Evolutionary conservation across 2,329 filamentous ascomycete species (phyloP).

Genomic region (Pseudogymnoascus pannorum): DNA sequence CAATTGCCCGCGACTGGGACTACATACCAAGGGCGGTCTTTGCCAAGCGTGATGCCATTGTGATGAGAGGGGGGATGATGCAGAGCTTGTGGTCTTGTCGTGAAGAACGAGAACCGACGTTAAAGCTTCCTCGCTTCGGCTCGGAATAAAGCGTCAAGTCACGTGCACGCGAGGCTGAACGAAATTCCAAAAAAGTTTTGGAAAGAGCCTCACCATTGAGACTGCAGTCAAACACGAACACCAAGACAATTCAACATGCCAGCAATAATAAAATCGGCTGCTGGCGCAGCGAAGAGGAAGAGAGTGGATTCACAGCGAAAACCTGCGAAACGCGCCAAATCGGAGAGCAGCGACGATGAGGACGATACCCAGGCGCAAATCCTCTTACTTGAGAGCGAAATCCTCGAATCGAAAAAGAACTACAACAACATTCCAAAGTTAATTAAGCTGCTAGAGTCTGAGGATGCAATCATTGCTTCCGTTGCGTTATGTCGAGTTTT

Average conservation of each 20-base stretch:
- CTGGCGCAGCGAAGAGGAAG: slow-evolving; percentile 36
- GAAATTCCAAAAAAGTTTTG: slow-evolving; percentile 13
- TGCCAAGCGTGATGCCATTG: slow-evolving; percentile 97
- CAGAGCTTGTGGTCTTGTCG: slow-evolving; percentile 28
- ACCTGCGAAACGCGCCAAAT: slow-evolving; percentile 37
- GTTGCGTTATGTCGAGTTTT: slow-evolving; percentile 84
- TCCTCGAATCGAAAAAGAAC: slow-evolving; percentile 78
- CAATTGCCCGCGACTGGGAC: slow-evolving; percentile 12
- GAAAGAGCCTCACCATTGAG: slow-evolving; percentile 5
- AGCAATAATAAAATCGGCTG: slow-evolving; percentile 14
- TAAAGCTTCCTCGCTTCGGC: slow-evolving; percentile 11
- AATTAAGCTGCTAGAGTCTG: slow-evolving; percentile 51
- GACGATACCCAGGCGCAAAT: slow-evolving; percentile 58
- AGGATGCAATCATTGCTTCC: slow-evolving; percentile 58
- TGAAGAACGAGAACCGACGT: slow-evolving; percentile 22
- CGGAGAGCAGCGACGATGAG: slow-evolving; percentile 35
- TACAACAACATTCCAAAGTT: slow-evolving; percentile 84
- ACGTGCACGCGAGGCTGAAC: slow-evolving; percentile 11
- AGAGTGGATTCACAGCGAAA: slow-evolving; percentile 41
- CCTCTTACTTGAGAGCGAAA: slow-evolving; percentile 68
- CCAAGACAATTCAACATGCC: slow-evolving; percentile 22
- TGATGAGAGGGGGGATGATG: slow-evolving; percentile 54
- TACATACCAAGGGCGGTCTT: slow-evolving; percentile 88
- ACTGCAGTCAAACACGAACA: slow-evolving; percentile 2
- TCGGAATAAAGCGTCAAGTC: slow-evolving; percentile 8